Conservation (phyloP, 257 asterid species). For the Anisodus acutangulus region DNA sequence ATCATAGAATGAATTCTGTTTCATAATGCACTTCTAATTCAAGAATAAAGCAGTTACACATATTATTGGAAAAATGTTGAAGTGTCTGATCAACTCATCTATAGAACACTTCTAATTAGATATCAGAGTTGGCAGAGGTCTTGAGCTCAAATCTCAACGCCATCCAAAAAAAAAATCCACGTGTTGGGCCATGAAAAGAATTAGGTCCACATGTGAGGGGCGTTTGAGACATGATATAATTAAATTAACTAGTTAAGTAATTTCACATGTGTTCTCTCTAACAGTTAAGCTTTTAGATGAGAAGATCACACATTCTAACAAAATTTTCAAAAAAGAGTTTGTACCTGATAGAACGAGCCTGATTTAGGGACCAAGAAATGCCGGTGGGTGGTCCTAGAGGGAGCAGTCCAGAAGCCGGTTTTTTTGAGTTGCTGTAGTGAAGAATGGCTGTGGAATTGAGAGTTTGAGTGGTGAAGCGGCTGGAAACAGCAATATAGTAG, state of each 20-base stretch:
- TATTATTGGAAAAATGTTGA: not conserved
- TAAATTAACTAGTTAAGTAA: not conserved
- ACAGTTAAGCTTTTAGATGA: not conserved
- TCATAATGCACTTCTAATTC: not conserved
- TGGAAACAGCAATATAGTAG: slow-evolving; percentile 61
- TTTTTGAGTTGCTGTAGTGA: slow-evolving; percentile 51
- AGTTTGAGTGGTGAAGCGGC: slow-evolving; percentile 46
- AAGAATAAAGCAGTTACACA: not conserved
- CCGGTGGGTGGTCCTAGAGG: slow-evolving; percentile 48
- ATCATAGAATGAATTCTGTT: not conserved
- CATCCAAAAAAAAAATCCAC: too few relatives aligned
- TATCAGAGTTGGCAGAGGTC: too few relatives aligned
- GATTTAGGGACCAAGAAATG: slow-evolving; percentile 56
- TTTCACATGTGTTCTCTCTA: not conserved
- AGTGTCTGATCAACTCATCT: not conserved
- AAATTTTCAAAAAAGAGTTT: not conserved
- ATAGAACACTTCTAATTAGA: not conserved
- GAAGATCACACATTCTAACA: not conserved
- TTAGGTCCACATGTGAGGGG: not conserved
- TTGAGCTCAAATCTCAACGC: too few relatives aligned
- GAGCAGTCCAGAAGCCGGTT: slow-evolving; percentile 47
- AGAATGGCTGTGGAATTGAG: slow-evolving; percentile 63
- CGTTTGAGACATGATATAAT: not conserved
- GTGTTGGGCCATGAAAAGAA: not conserved
- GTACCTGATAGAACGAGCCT: slow-evolving; percentile 72